Evolutionary conservation across 768 basidiomycete species (phyloP).

Genomic region (Lentinula edodes): DNA sequence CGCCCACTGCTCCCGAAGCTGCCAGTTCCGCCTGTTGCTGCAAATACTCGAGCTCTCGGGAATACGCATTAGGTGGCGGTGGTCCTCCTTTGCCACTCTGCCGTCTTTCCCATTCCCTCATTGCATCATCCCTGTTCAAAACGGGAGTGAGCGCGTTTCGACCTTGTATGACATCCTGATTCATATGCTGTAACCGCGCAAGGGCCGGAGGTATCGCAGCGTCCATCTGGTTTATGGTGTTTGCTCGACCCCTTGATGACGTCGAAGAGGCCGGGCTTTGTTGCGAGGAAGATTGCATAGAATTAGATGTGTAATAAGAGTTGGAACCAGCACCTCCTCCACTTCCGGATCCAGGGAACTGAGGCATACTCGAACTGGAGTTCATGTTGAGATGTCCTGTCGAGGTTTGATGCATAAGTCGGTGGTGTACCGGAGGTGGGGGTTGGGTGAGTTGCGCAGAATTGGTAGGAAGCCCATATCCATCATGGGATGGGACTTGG

Average conservation of each 20-base stretch:
- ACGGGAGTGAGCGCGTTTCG: conserved; percentile 90
- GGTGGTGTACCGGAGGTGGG: conserved; percentile 28
- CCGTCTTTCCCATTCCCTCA: conserved; percentile 93
- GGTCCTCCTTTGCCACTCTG: conserved; percentile 67
- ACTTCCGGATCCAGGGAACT: background rate
- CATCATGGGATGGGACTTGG: conserved; percentile 18
- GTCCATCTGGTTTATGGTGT: conserved; percentile 91
- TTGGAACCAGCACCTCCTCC: conserved; percentile 56
- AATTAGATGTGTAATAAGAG: conserved; percentile 58
- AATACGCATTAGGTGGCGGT: conserved; percentile 83
- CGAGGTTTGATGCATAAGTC: conserved; percentile 46
- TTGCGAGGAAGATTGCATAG: conserved; percentile 15
- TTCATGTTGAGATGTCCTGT: conserved; percentile 24
- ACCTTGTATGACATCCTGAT: conserved; percentile 70
- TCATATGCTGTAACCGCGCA: conserved; percentile 85
- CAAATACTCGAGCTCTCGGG: conserved; percentile 76
- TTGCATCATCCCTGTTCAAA: conserved; percentile 89
- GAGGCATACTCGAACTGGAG: conserved; percentile 39
- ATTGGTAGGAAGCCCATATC: conserved; percentile 25
- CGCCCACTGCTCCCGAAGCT: conserved; percentile 46
- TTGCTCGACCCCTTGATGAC: conserved; percentile 61
- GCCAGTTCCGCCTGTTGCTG: conserved; percentile 91
- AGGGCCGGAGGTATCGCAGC: conserved; percentile 85
- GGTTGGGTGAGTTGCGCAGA: conserved; percentile 27
- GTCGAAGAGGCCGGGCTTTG: background rate